These are phyloP conservation scores for Rhizophagus prolifer DNA, from an alignment of 192 early-diverging fungal species.

Conservation along the genomic window DNA sequence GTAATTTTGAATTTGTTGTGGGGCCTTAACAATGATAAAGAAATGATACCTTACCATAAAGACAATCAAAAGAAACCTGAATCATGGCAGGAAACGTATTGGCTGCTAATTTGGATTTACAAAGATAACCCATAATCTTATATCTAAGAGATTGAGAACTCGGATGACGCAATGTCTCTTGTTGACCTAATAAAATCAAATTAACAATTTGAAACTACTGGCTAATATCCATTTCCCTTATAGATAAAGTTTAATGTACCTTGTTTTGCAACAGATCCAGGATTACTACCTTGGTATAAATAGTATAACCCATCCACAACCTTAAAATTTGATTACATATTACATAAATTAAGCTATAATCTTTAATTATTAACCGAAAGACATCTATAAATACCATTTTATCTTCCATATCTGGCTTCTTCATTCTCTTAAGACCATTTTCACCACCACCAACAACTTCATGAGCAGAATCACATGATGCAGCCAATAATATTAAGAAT, in stretches of 20 bases:
- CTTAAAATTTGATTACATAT: not conserved
- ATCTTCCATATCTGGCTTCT: conserved; percentile 72
- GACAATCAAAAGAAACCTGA: conserved; percentile 75
- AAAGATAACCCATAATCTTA: conserved; percentile 60
- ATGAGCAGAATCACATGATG: conserved; percentile 69
- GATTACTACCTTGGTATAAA: conserved; percentile 63
- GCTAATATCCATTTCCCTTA: not conserved
- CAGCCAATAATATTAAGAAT: conserved; percentile 59
- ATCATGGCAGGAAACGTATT: conserved; percentile 68
- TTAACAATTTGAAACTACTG: not conserved
- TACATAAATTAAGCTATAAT: not conserved
- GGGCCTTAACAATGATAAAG: conserved; percentile 47
- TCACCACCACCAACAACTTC: conserved; percentile 71
- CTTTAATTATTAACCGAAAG: not conserved
- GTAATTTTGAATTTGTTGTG: conserved; percentile 62
- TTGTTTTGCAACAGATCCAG: conserved; percentile 19
- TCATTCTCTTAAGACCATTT: conserved; percentile 72
- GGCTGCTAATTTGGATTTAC: conserved; percentile 65
- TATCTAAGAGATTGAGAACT: conserved; percentile 60
- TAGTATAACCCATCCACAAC: conserved; percentile 46
- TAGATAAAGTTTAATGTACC: conserved; percentile 17
- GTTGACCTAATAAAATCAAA: conserved; percentile 24
- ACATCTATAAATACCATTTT: conserved; percentile 39
- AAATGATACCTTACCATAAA: conserved; percentile 59
- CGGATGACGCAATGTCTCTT: conserved; percentile 36